These are phyloP conservation scores for Fonsecaea pedrosoi DNA, from an alignment of 2,329 filamentous ascomycete species.

Conservation along the genomic window DNA sequence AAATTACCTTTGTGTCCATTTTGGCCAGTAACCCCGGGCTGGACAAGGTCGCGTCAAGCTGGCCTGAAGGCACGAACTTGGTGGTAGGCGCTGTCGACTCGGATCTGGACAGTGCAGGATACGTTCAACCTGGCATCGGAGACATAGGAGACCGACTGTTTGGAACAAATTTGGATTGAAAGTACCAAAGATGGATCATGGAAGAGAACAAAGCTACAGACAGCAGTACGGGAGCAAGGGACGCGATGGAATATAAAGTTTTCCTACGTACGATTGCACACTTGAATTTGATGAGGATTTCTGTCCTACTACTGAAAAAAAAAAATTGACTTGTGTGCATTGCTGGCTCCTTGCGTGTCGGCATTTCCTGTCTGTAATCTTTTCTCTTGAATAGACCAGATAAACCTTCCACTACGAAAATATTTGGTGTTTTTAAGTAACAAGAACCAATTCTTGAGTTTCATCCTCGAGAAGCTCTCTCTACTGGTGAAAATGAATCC, in stretches of 20 bases:
- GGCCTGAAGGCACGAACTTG: slow-evolving; percentile 65
- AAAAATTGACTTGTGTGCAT: no score
- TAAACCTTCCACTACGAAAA: no score
- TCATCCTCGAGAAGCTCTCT: not conserved
- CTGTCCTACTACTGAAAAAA: no score
- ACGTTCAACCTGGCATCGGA: slow-evolving; percentile 86
- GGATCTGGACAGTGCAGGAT: slow-evolving; percentile 74
- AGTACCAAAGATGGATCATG: slow-evolving; percentile 1
- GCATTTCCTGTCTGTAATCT: no score
- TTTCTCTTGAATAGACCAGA: no score
- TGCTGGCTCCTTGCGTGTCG: no score
- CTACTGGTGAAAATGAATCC: not conserved
- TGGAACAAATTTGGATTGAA: slow-evolving; percentile 39
- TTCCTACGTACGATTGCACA: no score
- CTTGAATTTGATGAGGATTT: no score
- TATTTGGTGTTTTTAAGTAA: not conserved
- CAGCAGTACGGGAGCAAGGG: not conserved
- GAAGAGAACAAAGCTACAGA: not conserved
- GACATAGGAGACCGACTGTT: slow-evolving; percentile 91
- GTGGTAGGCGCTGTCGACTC: slow-evolving; percentile 82
- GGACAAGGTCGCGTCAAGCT: slow-evolving; percentile 71
- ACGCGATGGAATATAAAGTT: no score
- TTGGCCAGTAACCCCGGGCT: slow-evolving; percentile 75
- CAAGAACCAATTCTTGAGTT: not conserved
- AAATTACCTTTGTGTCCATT: slow-evolving; percentile 76